Base-by-base conservation (phyloP, 768 basidiomycete species). In the Pleurotus giganteus region DNA sequence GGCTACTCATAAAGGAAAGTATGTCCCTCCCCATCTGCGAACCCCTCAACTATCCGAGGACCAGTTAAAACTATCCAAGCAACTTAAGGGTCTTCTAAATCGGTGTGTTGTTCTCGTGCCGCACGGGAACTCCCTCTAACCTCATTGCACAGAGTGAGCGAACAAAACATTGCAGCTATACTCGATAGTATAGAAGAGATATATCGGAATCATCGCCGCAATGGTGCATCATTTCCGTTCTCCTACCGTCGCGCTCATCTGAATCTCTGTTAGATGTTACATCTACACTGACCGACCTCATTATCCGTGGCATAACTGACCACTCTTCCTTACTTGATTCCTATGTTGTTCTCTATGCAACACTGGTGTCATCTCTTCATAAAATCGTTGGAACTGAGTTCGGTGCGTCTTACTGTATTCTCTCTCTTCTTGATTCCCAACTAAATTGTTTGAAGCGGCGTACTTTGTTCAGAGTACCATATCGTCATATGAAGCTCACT, bases 1-100 rank as follows among this genome's bases (percentile, higher is more conserved):
- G 27, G 13, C 29, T 34, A 6, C 41, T 49, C 31, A 56, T 77
- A 79, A 67, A 21, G 65, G 74, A 4, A 76, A 79, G 23, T 97
- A 96, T 65, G 68, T 94, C n/a, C 93, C 94, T 0, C 93, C 94
- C 1, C 85, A 90, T 61, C 70, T 93, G 2, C 81, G 91, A 28
- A 77, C 79, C 36, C 58, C 53, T 27, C 63, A 66, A 27, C 61
- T 66, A n/a, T 72, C 77, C 2, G 75, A 76, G 34, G 69, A 69
- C 13, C 63, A 72, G 23, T 58, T 75, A 11, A 90, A 88, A 68
- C 75, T 97, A 31, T 81, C 75, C 2, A 79, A 86, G 44, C 90
- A 88, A 61, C 69, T 92, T 26, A 94, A 97, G 71, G 95, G 94
- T 65, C 70, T 94, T 15, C 77, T 97, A 45, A 97, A 98, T 69